These are phyloP conservation scores for Bremia lactucae DNA, from an alignment of 352 stramenopile species.

Conservation along the genomic window DNA sequence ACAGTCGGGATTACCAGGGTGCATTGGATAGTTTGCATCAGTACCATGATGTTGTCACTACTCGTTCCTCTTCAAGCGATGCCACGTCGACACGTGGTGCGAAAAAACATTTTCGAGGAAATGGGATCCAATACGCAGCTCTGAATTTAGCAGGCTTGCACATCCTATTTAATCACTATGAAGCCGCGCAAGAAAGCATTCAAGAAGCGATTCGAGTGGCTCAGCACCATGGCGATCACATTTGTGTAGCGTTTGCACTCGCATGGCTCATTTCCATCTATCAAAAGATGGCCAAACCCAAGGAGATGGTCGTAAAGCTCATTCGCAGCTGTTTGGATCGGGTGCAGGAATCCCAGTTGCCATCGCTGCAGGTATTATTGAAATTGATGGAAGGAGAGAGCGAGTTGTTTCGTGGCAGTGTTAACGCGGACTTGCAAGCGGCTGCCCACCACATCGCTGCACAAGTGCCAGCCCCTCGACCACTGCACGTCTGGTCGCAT, in stretches of 20 bases:
- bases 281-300: constrained; percentile 44
- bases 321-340: constrained; percentile 47
- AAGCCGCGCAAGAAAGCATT: constrained; percentile 72
- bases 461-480: constrained; percentile 23
- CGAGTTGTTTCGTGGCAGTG: constrained; percentile 25
- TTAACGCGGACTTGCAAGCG: constrained; percentile 8
- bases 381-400: constrained; percentile 41
- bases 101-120: constrained; percentile 41
- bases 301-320: constrained; percentile 35
- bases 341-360: constrained; percentile 40
- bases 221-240: constrained; percentile 86
- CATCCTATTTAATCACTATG: constrained; percentile 73
- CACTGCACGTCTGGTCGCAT: constrained; percentile 33
- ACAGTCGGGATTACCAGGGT: constrained; percentile 69
- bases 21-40: constrained; percentile 87
- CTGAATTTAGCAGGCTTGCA: constrained; percentile 85
- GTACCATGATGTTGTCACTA: constrained; percentile 89
- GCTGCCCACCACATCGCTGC: constrained; percentile 26
- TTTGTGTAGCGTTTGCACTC: constrained; percentile 88
- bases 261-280: constrained; percentile 79
- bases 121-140: constrained; percentile 83
- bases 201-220: constrained; percentile 89
- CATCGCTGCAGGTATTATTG: constrained; percentile 38
- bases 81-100: background rate
- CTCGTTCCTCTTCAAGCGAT: constrained; percentile 26